phyloP scores from a whole-genome alignment of 2,329 filamentous ascomycete genomes.

The Verticillium dahliae region DNA sequence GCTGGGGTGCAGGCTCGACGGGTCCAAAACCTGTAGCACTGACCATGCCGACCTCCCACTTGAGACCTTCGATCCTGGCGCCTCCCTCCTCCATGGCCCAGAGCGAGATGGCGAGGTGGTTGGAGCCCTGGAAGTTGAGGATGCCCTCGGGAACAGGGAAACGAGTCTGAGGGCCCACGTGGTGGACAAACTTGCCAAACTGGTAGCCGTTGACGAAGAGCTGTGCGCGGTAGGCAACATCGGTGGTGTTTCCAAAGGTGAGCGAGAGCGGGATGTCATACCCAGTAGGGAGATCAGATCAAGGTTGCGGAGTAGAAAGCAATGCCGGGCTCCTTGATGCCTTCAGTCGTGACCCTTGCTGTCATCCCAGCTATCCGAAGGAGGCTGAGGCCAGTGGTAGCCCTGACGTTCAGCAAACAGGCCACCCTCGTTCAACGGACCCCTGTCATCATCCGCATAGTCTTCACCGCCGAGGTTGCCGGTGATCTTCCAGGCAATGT shows the following conservation, averaged over 20 bases:
- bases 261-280: constrained; percentile 54
- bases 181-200: constrained; percentile 47
- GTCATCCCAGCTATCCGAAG: constrained; percentile 33
- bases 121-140: constrained; percentile 58
- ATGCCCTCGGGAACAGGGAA: constrained; percentile 65
- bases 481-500: constrained; percentile 53
- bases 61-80: constrained; percentile 26
- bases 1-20: constrained; percentile 32
- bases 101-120: constrained; percentile 58
- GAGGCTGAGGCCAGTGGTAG: constrained; percentile 45
- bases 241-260: constrained; percentile 38
- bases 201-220: constrained; percentile 68
- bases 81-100: constrained; percentile 54
- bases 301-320: constrained; percentile 45
- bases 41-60: constrained; percentile 30
- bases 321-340: constrained; percentile 41
- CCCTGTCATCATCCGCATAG: constrained; percentile 47
- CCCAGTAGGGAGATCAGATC: constrained; percentile 37
- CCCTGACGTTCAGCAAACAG: constrained; percentile 50
- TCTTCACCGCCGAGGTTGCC: constrained; percentile 55
- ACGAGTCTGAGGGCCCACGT: constrained; percentile 60
- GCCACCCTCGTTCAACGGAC: constrained; percentile 56
- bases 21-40: constrained; percentile 36
- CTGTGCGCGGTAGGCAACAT: constrained; percentile 44
- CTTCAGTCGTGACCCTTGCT: constrained; percentile 22